Percentiles rank a stretch among this genome's conserved stretches.
Evolutionary conservation across 2,329 filamentous ascomycete species (phyloP).

Genomic region (Beauveria asiatica): DNA sequence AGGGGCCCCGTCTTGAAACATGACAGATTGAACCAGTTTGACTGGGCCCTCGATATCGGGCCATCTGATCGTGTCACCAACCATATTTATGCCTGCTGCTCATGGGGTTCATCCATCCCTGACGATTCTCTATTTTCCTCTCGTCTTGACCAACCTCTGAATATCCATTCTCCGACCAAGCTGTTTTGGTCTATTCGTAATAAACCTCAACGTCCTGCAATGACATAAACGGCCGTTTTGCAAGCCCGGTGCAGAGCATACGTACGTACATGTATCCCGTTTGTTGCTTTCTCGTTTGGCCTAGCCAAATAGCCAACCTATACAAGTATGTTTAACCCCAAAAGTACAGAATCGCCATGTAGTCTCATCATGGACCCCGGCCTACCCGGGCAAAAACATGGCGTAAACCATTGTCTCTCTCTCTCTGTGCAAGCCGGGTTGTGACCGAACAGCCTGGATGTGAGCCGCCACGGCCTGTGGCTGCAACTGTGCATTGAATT

Average conservation of each 20-base stretch:
- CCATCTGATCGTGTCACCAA: constrained; percentile 2
- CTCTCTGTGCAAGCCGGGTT: too few relatives aligned
- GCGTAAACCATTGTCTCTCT: too few relatives aligned
- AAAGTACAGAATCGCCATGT: not conserved
- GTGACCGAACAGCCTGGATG: too few relatives aligned
- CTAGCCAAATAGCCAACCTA: not conserved
- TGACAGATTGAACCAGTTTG: not conserved
- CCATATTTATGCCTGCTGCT: not conserved
- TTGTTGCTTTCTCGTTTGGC: not conserved
- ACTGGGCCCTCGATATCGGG: not conserved
- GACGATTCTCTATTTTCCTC: not conserved
- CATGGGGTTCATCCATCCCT: not conserved
- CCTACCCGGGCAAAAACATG: not conserved
- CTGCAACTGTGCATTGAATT: not conserved
- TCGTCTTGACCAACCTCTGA: not conserved
- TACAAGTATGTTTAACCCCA: too few relatives aligned
- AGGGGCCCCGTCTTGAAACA: not conserved
- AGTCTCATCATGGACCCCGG: too few relatives aligned
- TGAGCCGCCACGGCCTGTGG: too few relatives aligned
- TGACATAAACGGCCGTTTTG: too few relatives aligned
- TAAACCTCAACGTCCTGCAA: too few relatives aligned
- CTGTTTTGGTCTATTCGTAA: too few relatives aligned
- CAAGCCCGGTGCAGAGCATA: too few relatives aligned
- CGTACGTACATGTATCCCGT: not conserved
- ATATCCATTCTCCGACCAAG: too few relatives aligned